A percentile compares a stretch with the other conserved stretches of the same genome.
Conservation (phyloP, 306 rosid species). For the Trichosanthes cucumerina region DNA sequence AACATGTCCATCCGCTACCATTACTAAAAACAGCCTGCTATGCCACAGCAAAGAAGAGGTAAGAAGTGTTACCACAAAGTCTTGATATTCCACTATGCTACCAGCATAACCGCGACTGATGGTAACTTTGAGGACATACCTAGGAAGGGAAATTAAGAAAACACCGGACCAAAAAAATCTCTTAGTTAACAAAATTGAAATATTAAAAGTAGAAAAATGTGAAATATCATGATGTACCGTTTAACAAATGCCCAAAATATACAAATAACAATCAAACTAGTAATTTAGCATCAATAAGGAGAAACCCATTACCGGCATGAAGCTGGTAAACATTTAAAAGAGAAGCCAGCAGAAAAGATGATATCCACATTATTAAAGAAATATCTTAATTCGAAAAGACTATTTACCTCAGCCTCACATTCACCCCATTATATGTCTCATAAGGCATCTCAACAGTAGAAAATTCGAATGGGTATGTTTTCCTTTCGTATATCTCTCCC, state of each 20-base stretch:
- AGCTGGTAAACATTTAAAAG: not conserved
- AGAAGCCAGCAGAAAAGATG: not conserved
- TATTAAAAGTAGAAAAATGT: not conserved
- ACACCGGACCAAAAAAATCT: not conserved
- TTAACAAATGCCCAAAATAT: not conserved
- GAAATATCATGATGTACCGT: not conserved
- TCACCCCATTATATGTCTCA: conserved; percentile 92
- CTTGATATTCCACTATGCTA: conserved; percentile 88
- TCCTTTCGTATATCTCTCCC: conserved; percentile 90
- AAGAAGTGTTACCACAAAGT: conserved; percentile 56
- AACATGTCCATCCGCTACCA: not conserved
- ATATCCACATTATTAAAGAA: not conserved
- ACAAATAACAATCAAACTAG: not conserved
- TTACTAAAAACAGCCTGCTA: not conserved
- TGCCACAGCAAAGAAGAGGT: not conserved
- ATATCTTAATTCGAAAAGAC: conserved; percentile 8
- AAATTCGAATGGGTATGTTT: conserved; percentile 88
- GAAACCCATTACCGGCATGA: not conserved
- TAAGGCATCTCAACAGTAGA: conserved; percentile 99
- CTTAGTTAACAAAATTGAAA: not conserved
- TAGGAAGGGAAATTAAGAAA: conserved; percentile 22
- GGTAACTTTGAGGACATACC: conserved; percentile 95
- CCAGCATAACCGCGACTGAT: conserved; percentile 92
- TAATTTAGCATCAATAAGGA: not conserved
- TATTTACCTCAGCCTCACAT: conserved; percentile 85